phyloP scores from a whole-genome alignment of 805 yeast species.

The Saccharomycopsis guyanensis region DNA sequence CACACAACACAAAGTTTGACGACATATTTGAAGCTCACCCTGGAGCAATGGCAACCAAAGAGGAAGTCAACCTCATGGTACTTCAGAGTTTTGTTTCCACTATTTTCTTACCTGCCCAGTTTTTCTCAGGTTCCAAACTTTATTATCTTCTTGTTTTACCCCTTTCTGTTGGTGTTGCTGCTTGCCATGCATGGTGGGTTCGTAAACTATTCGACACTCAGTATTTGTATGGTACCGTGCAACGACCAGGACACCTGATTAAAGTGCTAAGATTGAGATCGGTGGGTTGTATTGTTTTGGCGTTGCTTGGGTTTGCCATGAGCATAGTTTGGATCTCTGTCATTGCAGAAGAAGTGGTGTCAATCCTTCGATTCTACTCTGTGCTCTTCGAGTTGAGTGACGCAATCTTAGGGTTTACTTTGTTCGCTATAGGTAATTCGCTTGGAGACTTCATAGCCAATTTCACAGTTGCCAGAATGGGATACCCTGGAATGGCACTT shows the following conservation, averaged over 20 bases:
- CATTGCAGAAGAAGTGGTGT: slow-evolving; percentile 65
- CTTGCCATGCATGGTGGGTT: background rate
- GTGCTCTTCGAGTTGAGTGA: slow-evolving; percentile 56
- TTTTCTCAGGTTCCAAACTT: background rate
- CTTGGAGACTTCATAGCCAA: slow-evolving; percentile 85
- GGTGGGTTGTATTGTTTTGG: slow-evolving; percentile 22
- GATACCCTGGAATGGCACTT: slow-evolving; percentile 84
- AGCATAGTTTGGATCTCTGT: slow-evolving; percentile 63
- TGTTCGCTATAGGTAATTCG: slow-evolving; percentile 90
- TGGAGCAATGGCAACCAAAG: background rate
- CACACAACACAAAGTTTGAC: background rate
- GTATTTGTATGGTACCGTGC: background rate
- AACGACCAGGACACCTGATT: background rate
- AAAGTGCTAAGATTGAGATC: slow-evolving; percentile 10
- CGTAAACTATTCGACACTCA: background rate
- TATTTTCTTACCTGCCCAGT: background rate
- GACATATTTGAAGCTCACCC: background rate
- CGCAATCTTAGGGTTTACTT: slow-evolving; percentile 76
- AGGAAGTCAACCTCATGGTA: background rate
- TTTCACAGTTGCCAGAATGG: slow-evolving; percentile 69
- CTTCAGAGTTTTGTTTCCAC: background rate
- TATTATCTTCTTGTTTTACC: background rate
- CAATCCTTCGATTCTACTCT: slow-evolving; percentile 53
- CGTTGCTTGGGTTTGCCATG: slow-evolving; percentile 55
- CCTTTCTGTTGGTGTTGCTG: background rate